phyloP scores from a whole-genome alignment of 108 stramenopile species.

The Fistulifera solaris region DNA sequence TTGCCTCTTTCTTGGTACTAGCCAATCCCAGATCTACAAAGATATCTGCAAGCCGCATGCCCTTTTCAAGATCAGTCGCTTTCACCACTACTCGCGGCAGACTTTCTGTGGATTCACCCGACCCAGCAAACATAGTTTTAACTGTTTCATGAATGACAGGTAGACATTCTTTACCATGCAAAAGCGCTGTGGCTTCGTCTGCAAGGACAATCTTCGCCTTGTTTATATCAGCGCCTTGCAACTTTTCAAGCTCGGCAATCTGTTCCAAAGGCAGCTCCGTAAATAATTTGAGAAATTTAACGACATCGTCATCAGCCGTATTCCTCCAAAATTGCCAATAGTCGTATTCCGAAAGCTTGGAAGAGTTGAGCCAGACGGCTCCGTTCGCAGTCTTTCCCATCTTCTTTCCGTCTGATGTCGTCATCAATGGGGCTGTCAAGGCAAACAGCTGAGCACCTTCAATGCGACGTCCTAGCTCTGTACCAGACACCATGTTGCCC shows the following conservation, averaged over 20 bases:
- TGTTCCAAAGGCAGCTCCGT: constrained; percentile 85
- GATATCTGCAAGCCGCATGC: constrained; percentile 68
- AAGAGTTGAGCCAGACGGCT: constrained; percentile 94
- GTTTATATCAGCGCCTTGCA: constrained; percentile 81
- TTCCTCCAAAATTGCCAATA: constrained; percentile 99
- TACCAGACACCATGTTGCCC: constrained; percentile 96
- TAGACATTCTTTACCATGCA: constrained; percentile 87
- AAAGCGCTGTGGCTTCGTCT: constrained; percentile 87
- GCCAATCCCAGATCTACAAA: constrained; percentile 74
- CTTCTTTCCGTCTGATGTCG: constrained; percentile 95
- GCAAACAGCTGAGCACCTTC: constrained; percentile 84
- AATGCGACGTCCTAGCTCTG: constrained; percentile 85
- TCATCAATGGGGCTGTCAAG: constrained; percentile 95
- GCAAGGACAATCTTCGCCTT: constrained; percentile 92
- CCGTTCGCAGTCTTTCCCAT: constrained; percentile 98
- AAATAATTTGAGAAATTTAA: constrained; percentile 90
- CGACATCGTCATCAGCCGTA: constrained; percentile 89
- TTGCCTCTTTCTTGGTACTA: constrained; percentile 86
- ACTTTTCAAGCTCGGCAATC: constrained; percentile 48
- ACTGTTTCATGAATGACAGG: constrained; percentile 78
- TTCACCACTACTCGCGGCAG: constrained; percentile 51
- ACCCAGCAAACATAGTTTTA: constrained; percentile 65
- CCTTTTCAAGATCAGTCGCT: constrained; percentile 29
- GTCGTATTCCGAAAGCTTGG: constrained; percentile 87
- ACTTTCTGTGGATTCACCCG: constrained; percentile 43